These are phyloP conservation scores for Chionographis japonica DNA, from an alignment of 106 monocot species.

Conservation along the genomic window DNA sequence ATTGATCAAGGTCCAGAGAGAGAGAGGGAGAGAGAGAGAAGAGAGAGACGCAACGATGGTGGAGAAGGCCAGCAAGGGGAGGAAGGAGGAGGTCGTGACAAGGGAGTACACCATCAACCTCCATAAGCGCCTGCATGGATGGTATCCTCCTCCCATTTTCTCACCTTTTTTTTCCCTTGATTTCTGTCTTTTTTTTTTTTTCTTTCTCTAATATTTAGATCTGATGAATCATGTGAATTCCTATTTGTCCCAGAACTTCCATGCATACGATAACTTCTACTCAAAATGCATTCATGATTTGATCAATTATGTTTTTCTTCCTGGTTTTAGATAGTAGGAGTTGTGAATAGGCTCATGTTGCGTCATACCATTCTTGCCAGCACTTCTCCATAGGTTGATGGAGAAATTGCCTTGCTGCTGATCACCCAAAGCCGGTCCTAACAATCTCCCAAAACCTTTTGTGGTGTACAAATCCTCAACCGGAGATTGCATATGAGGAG, in stretches of 20 bases:
- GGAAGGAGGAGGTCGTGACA: constrained; percentile 26
- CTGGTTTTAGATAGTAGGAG: not conserved
- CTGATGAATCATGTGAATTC: too few relatives aligned
- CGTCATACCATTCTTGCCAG: constrained; percentile 68
- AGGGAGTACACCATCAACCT: constrained; percentile 30
- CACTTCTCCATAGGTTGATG: constrained; percentile 71
- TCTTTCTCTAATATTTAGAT: too few relatives aligned
- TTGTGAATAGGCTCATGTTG: not conserved
- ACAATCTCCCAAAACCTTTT: constrained; percentile 29
- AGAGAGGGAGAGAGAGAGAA: too few relatives aligned
- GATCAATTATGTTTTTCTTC: too few relatives aligned
- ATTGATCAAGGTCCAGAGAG: too few relatives aligned
- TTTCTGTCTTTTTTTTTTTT: too few relatives aligned
- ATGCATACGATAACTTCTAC: too few relatives aligned
- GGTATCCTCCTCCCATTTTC: constrained; percentile 2
- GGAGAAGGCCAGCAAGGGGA: constrained; percentile 13
- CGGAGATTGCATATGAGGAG: constrained; percentile 87
- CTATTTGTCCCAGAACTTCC: too few relatives aligned
- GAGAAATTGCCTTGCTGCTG: constrained; percentile 67
- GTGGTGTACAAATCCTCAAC: constrained; percentile 27
- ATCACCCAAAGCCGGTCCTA: constrained; percentile 60
- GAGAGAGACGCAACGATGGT: constrained; percentile 13
- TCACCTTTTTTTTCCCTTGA: too few relatives aligned
- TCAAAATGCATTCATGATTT: too few relatives aligned
- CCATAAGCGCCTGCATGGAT: constrained; percentile 33